phyloP scores from a whole-genome alignment of 441 rosid genomes.

The Geranium incanum region DNA sequence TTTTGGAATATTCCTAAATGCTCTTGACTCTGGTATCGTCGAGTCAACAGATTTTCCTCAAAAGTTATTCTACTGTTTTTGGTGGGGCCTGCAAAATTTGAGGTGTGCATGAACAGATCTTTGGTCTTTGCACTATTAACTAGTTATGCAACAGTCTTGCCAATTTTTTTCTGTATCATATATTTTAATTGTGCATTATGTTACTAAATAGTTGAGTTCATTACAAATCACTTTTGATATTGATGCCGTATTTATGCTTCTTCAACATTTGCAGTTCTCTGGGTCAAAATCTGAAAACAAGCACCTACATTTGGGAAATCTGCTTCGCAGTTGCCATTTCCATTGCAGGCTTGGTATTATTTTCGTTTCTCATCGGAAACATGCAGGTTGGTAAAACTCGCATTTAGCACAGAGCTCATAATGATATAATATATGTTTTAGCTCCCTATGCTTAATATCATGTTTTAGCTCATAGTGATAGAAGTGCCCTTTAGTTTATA shows the following conservation, averaged over 20 bases:
- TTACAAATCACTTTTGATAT: conserved; percentile 34
- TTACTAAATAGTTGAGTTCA: too few relatives aligned
- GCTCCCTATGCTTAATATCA: too few relatives aligned
- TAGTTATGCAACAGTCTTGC: conserved; percentile 48
- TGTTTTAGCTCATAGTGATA: background rate
- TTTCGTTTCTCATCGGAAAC: conserved; percentile 66
- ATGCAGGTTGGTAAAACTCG: conserved; percentile 51
- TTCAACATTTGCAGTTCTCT: conserved; percentile 33
- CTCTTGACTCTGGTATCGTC: conserved; percentile 48
- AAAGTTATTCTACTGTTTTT: conserved; percentile 72
- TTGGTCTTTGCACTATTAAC: conserved; percentile 30
- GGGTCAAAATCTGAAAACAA: conserved; percentile 60
- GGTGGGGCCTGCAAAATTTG: conserved; percentile 92
- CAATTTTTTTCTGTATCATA: too few relatives aligned
- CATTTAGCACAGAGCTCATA: too few relatives aligned
- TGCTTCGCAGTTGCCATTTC: conserved; percentile 47
- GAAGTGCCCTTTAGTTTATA: conserved; percentile 21
- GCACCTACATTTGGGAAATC: conserved; percentile 43
- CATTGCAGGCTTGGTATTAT: conserved; percentile 55
- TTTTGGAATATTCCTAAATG: conserved; percentile 71
- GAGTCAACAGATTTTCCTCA: conserved; percentile 37
- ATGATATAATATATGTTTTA: too few relatives aligned
- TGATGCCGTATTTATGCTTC: too few relatives aligned
- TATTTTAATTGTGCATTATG: too few relatives aligned
- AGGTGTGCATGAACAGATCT: conserved; percentile 43